A percentile compares a stretch with the other conserved stretches of the same genome.
phyloP scores from a whole-genome alignment of 768 basidiomycete genomes.

The Rubroboletus satanas region DNA sequence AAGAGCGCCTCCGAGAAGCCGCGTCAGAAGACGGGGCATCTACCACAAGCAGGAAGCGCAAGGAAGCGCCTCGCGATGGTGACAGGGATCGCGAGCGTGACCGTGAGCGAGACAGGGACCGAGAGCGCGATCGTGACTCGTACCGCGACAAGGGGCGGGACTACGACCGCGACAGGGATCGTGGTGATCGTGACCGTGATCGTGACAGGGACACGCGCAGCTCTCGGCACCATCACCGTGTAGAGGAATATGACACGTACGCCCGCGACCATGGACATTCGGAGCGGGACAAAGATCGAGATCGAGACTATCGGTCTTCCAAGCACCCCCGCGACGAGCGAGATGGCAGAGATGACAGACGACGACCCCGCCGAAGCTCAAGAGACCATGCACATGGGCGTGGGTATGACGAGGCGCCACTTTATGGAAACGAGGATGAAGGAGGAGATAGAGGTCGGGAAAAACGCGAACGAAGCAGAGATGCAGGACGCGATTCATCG shows the following conservation, averaged over 20 bases:
- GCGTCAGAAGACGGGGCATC: conserved; percentile 83
- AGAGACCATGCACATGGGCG: conserved; percentile 38
- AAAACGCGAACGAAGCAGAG: conserved; percentile 48
- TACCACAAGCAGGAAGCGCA: conserved; percentile 74
- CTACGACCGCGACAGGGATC: conserved; percentile 40
- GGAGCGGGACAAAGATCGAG: conserved; percentile 36
- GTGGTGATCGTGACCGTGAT: conserved; percentile 40
- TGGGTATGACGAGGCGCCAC: conserved; percentile 49
- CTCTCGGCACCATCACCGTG: conserved; percentile 31
- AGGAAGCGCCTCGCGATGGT: conserved; percentile 58
- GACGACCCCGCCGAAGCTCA: conserved; percentile 39
- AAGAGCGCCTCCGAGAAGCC: conserved; percentile 75
- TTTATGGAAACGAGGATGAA: conserved; percentile 40
- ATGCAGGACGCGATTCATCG: conserved; percentile 32
- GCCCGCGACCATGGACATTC: conserved; percentile 33
- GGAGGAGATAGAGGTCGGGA: conserved; percentile 27
- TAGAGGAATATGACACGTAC: conserved; percentile 33
- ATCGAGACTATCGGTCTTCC: conserved; percentile 41
- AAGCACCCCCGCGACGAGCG: conserved; percentile 54
- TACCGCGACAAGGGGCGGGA: conserved; percentile 31
- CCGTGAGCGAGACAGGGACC: conserved; percentile 28
- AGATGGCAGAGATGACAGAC: conserved; percentile 50
- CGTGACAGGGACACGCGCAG: conserved; percentile 37
- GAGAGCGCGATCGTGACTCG: conserved; percentile 26
- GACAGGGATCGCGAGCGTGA: conserved; percentile 49